Evolutionary conservation across 345 rosid genomes (phyloP).

Genomic region (Citrus cavaleriei): DNA sequence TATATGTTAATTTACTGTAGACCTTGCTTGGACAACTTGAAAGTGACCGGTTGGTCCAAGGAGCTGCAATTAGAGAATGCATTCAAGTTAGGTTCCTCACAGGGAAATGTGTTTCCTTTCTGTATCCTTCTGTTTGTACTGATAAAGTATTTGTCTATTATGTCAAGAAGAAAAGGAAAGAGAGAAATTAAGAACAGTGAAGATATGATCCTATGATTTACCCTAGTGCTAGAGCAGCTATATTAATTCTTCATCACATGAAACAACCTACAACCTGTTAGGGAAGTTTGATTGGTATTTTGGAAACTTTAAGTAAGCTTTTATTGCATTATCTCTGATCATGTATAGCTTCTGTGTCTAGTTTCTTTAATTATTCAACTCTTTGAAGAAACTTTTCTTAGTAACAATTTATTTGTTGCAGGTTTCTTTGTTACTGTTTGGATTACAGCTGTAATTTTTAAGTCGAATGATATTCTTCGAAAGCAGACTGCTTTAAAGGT

Average conservation of each 20-base stretch:
- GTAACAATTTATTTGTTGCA: slow-evolving; percentile 13
- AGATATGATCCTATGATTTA: neutral
- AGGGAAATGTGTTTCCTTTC: neutral
- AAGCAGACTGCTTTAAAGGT: slow-evolving; percentile 71
- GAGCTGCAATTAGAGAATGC: neutral
- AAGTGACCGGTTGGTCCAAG: neutral
- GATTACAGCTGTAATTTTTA: slow-evolving; percentile 52
- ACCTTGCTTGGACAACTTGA: neutral
- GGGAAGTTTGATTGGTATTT: neutral
- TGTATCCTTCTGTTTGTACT: neutral
- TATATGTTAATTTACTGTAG: neutral
- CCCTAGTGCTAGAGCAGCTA: neutral
- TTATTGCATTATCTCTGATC: neutral
- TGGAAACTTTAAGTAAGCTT: neutral
- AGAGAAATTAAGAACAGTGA: neutral
- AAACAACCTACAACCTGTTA: neutral
- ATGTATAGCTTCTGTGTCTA: neutral
- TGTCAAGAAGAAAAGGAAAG: neutral
- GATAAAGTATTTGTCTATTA: neutral
- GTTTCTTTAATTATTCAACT: neutral
- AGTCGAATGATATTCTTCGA: slow-evolving; percentile 50
- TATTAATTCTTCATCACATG: neutral
- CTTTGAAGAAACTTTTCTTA: neutral
- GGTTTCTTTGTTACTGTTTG: slow-evolving; percentile 50
- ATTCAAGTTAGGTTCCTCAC: neutral